phyloP scores from a whole-genome alignment of 352 stramenopile species.

The Pythium coloratum region DNA sequence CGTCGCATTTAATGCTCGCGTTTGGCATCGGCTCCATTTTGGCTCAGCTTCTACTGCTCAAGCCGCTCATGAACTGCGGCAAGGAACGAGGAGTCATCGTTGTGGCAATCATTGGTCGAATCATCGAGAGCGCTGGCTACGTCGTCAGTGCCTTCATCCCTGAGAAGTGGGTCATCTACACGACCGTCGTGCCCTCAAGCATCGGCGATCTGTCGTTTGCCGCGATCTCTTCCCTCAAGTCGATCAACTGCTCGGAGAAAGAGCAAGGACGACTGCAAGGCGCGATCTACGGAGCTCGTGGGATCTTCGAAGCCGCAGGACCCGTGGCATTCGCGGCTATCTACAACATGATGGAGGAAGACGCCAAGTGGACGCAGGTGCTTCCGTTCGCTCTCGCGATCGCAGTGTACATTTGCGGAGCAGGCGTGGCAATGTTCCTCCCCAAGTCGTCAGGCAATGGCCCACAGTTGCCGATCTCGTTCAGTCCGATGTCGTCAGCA shows the following conservation, averaged over 20 bases:
- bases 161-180: constrained; percentile 60
- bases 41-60: constrained; percentile 57
- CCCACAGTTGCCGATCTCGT: constrained; percentile 48
- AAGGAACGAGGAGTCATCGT: constrained; percentile 74
- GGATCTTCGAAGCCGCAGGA: constrained; percentile 60
- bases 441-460: constrained; percentile 29
- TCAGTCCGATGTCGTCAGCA: constrained; percentile 45
- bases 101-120: constrained; percentile 45
- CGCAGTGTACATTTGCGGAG: constrained; percentile 46
- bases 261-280: constrained; percentile 79
- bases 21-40: constrained; percentile 57
- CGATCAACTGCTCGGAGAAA: constrained; percentile 60
- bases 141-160: constrained; percentile 51
- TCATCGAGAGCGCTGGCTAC: constrained; percentile 45
- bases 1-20: constrained; percentile 58
- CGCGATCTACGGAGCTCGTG: constrained; percentile 69
- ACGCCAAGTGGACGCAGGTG: constrained; percentile 44
- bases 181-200: constrained; percentile 38
- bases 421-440: constrained; percentile 48
- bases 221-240: constrained; percentile 65
- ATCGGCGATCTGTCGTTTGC: constrained; percentile 72
- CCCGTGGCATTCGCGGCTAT: constrained; percentile 57
- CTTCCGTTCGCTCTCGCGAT: constrained; percentile 61
- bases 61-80: constrained; percentile 53
- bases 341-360: constrained; percentile 53